phyloP scores from a whole-genome alignment of 108 stramenopile species.

The Nitzschia sp. region DNA sequence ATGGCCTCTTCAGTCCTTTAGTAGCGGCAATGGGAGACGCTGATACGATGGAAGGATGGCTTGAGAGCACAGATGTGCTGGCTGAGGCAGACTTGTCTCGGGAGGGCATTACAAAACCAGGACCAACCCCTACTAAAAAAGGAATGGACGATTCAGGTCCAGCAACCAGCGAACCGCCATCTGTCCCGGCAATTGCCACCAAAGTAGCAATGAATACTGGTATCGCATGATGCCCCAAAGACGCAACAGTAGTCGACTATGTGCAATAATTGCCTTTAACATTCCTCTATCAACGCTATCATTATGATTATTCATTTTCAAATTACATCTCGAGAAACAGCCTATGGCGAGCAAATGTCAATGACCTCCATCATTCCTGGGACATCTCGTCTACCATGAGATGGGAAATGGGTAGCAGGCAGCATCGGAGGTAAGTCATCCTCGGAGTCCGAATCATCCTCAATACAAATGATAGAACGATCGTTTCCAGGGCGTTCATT shows the following conservation, averaged over 20 bases:
- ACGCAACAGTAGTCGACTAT: no score
- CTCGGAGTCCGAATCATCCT: neutral
- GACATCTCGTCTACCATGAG: neutral
- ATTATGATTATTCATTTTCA: no score
- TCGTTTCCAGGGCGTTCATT: neutral
- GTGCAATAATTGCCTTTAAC: no score
- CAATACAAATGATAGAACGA: neutral
- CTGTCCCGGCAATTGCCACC: neutral
- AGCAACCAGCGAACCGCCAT: neutral
- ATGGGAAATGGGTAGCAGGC: neutral
- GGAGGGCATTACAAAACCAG: neutral
- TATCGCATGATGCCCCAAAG: no score
- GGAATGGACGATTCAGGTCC: neutral
- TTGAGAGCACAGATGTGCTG: conserved; percentile 66
- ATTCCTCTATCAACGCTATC: no score
- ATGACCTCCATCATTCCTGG: neutral
- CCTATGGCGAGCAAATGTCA: neutral
- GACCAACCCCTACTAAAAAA: neutral
- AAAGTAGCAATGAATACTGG: neutral
- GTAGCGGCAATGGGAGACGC: conserved; percentile 86
- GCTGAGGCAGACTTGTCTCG: conserved; percentile 65
- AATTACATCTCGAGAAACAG: no score
- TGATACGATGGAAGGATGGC: conserved; percentile 78
- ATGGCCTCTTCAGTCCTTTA: conserved; percentile 73
- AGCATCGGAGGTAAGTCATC: neutral